Conservation (phyloP, 345 rosid genomes). For the Leavenworthia alabamica region DNA sequence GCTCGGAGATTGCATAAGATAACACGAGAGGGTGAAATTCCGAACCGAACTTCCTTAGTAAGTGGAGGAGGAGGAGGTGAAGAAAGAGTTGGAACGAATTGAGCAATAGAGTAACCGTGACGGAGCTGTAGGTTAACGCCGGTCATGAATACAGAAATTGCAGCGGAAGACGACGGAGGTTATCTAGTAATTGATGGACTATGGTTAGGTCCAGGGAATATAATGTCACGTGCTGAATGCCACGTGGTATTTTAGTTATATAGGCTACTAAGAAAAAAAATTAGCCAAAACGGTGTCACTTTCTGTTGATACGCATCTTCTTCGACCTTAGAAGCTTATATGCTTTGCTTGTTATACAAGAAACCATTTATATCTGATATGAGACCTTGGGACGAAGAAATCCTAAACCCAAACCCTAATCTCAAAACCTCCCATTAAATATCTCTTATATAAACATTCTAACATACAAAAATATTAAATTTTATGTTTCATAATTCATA, state of each 20-base stretch:
- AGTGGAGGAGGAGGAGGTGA: conserved; percentile 19
- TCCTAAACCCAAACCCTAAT: conserved; percentile 28
- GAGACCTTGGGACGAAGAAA: conserved; percentile 19
- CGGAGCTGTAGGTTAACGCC: conserved; percentile 28
- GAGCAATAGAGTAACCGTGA: conserved; percentile 12
- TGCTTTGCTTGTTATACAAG: conserved; percentile 16
- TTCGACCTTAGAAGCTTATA: background rate
- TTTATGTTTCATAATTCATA: conserved; percentile 2
- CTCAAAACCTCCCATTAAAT: conserved; percentile 13
- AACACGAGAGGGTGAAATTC: conserved; percentile 20
- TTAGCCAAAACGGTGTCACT: background rate
- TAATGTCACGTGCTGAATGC: no score
- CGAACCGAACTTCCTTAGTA: conserved; percentile 5
- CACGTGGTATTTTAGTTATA: conserved; percentile 6
- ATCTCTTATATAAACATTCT: conserved; percentile 1
- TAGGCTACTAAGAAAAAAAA: background rate
- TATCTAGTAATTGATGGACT: conserved; percentile 25
- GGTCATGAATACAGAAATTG: conserved; percentile 22
- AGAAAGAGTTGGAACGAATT: conserved; percentile 11
- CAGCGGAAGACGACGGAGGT: conserved; percentile 28
- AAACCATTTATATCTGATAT: no score
- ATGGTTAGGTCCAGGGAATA: conserved; percentile 5
- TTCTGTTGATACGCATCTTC: background rate
- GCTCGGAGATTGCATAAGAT: conserved; percentile 23
- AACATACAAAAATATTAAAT: conserved; percentile 5